Evolutionary conservation across 2,329 filamentous ascomycete species (phyloP).

Genomic region (Didymosphaeria variabile): DNA sequence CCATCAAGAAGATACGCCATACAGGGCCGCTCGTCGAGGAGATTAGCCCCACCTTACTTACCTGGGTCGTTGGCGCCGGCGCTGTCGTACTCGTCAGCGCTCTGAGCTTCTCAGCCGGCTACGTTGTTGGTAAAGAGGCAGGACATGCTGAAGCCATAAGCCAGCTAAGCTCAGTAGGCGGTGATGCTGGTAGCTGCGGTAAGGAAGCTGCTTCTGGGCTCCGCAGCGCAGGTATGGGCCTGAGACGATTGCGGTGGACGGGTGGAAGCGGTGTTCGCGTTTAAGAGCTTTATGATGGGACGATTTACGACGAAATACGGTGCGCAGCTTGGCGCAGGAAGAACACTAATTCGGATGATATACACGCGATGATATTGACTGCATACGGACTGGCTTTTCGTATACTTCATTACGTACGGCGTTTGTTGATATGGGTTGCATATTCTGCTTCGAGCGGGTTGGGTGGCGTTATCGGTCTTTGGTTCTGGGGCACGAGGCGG

Average conservation of each 20-base stretch:
- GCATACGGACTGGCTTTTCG: constrained; percentile 1
- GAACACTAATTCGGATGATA: constrained; percentile 8
- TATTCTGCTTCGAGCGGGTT: constrained; percentile 12
- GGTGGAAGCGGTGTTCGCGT: constrained; percentile 36
- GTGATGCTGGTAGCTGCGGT: constrained; percentile 44
- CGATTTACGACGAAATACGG: constrained; percentile 1
- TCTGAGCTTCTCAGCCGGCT: constrained; percentile 71
- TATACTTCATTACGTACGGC: constrained; percentile 8
- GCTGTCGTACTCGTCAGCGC: constrained; percentile 71
- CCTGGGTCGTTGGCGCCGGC: constrained; percentile 72
- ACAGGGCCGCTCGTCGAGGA: constrained; percentile 47
- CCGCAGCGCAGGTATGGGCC: constrained; percentile 38
- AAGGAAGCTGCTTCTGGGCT: constrained; percentile 42
- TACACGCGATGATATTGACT: neutral
- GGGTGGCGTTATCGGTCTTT: constrained; percentile 1
- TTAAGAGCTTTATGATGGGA: constrained; percentile 16
- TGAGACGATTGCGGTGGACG: constrained; percentile 45
- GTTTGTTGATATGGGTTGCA: constrained; percentile 5
- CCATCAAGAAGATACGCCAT: constrained; percentile 54
- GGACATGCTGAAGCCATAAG: constrained; percentile 60
- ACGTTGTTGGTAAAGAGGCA: constrained; percentile 68
- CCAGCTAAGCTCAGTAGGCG: constrained; percentile 38
- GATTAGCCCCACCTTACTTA: constrained; percentile 68
- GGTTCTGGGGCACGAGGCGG: neutral
- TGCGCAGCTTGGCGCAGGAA: constrained; percentile 1